Percentiles rank a stretch among this genome's conserved stretches.
These are phyloP conservation scores for Fusarium clavum DNA, from an alignment of 2,329 filamentous ascomycete species.

Conservation along the genomic window DNA sequence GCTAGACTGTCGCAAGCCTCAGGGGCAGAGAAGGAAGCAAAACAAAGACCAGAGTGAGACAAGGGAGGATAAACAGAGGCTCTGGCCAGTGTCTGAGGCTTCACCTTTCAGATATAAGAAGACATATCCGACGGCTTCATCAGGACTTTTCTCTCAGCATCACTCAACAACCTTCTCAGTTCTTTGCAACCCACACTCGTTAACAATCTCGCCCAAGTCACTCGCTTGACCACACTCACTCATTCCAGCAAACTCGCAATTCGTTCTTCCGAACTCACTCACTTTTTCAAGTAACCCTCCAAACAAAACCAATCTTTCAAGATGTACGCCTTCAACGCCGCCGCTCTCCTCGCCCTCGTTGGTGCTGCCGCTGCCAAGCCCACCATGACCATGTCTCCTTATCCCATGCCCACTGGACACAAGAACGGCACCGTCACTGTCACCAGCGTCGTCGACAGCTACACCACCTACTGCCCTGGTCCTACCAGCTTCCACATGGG, in stretches of 20 bases:
- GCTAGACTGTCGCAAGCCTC: constrained; percentile 24
- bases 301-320: constrained; percentile 34
- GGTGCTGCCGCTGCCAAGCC: constrained; percentile 40
- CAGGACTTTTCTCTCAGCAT: not conserved
- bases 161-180: constrained; percentile 23
- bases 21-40: constrained; percentile 1
- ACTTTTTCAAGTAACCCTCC: constrained; percentile 13
- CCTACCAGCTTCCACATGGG: constrained; percentile 65
- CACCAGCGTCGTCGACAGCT: constrained; percentile 52
- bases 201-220: constrained; percentile 42
- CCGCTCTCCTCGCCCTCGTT: constrained; percentile 42
- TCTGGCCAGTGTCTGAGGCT: not conserved
- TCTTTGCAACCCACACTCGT: constrained; percentile 33
- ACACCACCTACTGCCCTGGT: constrained; percentile 58
- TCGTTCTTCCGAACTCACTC: constrained; percentile 17
- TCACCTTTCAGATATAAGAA: constrained; percentile 42
- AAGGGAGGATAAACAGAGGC: constrained; percentile 8
- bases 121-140: constrained; percentile 12
- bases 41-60: constrained; percentile 10
- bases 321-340: constrained; percentile 46
- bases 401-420: constrained; percentile 18
- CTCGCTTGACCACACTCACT: constrained; percentile 38
- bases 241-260: constrained; percentile 21
- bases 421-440: constrained; percentile 46
- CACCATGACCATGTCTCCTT: constrained; percentile 18